phyloP scores from a whole-genome alignment of 805 yeast genomes.

The Wickerhamomyces kurtzmanii region DNA sequence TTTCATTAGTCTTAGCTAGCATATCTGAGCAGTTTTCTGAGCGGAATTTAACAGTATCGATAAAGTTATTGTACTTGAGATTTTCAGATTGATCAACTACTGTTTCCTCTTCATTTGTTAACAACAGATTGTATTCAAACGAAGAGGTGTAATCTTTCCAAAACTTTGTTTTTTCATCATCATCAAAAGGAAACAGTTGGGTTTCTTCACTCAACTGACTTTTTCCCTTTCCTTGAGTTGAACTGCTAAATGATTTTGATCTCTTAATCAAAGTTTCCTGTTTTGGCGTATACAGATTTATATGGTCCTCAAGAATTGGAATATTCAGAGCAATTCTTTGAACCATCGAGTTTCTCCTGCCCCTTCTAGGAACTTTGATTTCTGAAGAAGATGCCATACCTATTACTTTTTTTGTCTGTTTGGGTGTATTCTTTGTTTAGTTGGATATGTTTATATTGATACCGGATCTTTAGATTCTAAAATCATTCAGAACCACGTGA shows the following conservation, averaged over 20 bases:
- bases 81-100: conserved; percentile 27
- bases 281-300: too few species aligned
- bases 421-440: too few species aligned
- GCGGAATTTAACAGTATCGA: conserved; percentile 22
- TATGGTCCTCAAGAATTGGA: too few species aligned
- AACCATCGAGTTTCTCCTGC: conserved; percentile 52
- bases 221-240: not conserved
- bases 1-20: conserved; percentile 30
- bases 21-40: conserved; percentile 24
- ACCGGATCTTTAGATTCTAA: too few species aligned
- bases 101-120: conserved; percentile 29
- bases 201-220: not conserved
- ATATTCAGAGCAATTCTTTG: conserved; percentile 47
- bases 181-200: conserved; percentile 16
- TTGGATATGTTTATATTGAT: too few species aligned
- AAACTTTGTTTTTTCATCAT: conserved; percentile 22
- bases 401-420: not conserved
- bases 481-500: too few species aligned
- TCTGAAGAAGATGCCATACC: conserved; percentile 1
- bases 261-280: too few species aligned
- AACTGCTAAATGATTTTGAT: not conserved
- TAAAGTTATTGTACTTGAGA: conserved; percentile 17
- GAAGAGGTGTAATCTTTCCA: conserved; percentile 26
- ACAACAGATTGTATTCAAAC: conserved; percentile 30
- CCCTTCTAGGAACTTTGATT: conserved; percentile 4